Evolutionary conservation across 176 grass and related monocot species (phyloP).

Genomic region (Bromus sterilis): DNA sequence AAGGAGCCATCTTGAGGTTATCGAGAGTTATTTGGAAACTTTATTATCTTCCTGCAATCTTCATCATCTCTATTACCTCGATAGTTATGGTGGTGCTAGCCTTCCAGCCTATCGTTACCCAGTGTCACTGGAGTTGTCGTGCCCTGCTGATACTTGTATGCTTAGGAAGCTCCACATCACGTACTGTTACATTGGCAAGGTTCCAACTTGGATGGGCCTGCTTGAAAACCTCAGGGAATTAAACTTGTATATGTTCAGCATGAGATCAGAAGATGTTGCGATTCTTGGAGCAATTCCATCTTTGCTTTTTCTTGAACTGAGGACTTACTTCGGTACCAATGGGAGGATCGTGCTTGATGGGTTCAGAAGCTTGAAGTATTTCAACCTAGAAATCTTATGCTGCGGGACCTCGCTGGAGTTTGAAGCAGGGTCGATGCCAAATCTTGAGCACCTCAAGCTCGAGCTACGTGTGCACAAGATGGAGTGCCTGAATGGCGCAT

Average conservation of each 20-base stretch:
- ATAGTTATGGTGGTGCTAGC: background rate
- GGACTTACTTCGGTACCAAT: background rate
- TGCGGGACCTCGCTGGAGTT: background rate
- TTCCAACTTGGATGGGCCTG: background rate
- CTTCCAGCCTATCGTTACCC: background rate
- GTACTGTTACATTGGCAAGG: background rate
- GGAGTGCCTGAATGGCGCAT: background rate
- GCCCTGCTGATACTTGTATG: background rate
- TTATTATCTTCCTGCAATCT: background rate
- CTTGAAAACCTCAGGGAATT: background rate
- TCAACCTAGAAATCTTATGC: accelerated
- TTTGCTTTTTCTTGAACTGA: background rate
- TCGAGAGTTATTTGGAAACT: background rate
- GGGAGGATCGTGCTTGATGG: background rate
- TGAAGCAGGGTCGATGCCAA: background rate
- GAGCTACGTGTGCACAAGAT: background rate
- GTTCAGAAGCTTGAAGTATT: constrained; percentile 7
- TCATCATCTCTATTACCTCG: background rate
- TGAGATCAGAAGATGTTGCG: background rate
- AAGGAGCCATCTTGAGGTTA: background rate
- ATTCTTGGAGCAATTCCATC: background rate
- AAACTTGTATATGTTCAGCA: background rate
- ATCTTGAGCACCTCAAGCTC: background rate
- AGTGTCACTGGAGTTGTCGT: background rate
- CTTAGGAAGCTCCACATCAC: background rate